Percentiles rank a stretch among this genome's conserved stretches.
These are phyloP conservation scores for Luvunga scandens DNA, from an alignment of 345 rosid genomes.

Conservation along the genomic window DNA sequence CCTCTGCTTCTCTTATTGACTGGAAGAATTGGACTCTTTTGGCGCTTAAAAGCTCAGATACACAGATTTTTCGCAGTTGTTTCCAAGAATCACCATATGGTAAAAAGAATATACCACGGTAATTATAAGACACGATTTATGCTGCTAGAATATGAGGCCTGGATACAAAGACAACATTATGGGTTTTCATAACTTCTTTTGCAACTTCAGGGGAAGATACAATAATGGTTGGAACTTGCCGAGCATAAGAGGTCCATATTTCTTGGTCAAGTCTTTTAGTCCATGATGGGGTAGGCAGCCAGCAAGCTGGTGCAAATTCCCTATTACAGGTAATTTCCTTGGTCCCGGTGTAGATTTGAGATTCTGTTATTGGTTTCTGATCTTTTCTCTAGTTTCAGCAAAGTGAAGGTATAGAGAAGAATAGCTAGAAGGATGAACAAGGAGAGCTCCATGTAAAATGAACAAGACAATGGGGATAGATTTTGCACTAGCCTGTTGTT, in stretches of 20 bases:
- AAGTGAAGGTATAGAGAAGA: neutral
- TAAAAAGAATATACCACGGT: constrained; percentile 1
- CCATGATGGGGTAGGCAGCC: constrained; percentile 19
- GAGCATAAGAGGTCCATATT: constrained; percentile 24
- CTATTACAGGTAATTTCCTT: constrained; percentile 31
- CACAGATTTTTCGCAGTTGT: constrained; percentile 7
- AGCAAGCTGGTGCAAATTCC: constrained; percentile 28
- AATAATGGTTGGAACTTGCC: constrained; percentile 20
- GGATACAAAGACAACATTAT: constrained; percentile 23
- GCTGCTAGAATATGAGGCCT: constrained; percentile 15
- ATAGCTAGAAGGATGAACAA: too few species aligned
- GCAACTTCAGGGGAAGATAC: constrained; percentile 31
- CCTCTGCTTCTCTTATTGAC: constrained; percentile 20
- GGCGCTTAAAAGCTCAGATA: neutral
- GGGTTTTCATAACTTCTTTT: constrained; percentile 27
- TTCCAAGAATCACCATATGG: constrained; percentile 16
- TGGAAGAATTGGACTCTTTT: constrained; percentile 7
- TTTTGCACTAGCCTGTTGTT: too few species aligned
- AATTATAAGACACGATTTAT: constrained; percentile 1
- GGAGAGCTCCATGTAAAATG: too few species aligned
- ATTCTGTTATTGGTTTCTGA: neutral
- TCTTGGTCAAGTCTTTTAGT: constrained; percentile 15
- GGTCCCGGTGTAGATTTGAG: constrained; percentile 33
- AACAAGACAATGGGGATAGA: too few species aligned
- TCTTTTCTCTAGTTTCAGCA: neutral